Base-by-base conservation (phyloP, 371 early-diverging fungal genomes). In the Mucor piriformis region DNA sequence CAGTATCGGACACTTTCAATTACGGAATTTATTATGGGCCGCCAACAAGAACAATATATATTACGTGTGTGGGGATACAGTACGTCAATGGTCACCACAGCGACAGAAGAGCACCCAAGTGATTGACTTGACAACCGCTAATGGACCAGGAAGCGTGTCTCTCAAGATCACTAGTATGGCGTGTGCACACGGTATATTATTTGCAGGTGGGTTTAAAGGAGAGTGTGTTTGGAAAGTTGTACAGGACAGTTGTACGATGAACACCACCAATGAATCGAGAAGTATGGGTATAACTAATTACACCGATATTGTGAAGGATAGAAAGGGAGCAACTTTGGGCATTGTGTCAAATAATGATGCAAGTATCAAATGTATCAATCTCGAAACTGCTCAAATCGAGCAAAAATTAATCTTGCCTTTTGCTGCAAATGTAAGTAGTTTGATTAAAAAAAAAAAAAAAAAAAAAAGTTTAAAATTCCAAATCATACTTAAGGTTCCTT, bases 1-100 rank as follows among this genome's bases (percentile, higher is more conserved):
- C 44, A 69, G 61, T 11, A 66, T 68, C 54, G 73, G 72, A 3
- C 92, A 94, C 57, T 89, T 92, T 48, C 93, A 92, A 70, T 80
- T 92, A 24, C 81, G 94, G 33, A 87, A 94, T 61, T 69, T 92
- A 37, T 60, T 94, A 11, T 85, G 81, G 72, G 84, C 90, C 0
- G 87, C 92, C 1, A 86, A 78, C 66, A 87, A 85, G 50, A 87
- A 91, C 66, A 84, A 86, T 50, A 76, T 91, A 8, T 90, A 77
- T 54, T 91, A 87, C 61, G 75, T 80, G 15, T 59, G 87, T 85
- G 62, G 77, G 0, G 72, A 82, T 42, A 67, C 76, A 3, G 80
- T 92, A 5, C 72, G 79, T 18, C 70, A 77, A 35, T 92, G 91
- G 92, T 84, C 85, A 50, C 87, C 91, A 3, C 77, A 85, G 35